Conservation (phyloP, 2,329 filamentous ascomycete genomes). For the Incumbomyces lentus region DNA sequence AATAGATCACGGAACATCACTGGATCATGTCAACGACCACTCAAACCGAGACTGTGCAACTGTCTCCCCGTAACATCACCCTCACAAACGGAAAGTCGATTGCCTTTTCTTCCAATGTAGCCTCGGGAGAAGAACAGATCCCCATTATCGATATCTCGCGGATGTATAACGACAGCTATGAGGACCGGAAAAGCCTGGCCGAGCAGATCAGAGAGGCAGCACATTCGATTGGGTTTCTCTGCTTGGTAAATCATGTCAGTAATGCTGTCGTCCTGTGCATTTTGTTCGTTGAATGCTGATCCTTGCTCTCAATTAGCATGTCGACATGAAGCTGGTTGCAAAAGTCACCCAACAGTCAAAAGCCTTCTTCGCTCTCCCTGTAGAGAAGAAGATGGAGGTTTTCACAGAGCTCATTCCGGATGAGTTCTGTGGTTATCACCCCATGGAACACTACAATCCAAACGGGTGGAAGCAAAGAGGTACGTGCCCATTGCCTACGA, state of each 20-base stretch:
- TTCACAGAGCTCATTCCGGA: conserved; percentile 25
- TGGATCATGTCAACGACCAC: background rate
- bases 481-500: background rate
- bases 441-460: conserved; percentile 10
- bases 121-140: conserved; percentile 22
- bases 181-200: conserved; percentile 31
- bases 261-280: conserved; percentile 1
- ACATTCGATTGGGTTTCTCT: conserved; percentile 29
- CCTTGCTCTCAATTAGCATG: conserved; percentile 30
- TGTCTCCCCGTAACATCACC: conserved; percentile 8
- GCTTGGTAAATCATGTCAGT: conserved; percentile 25
- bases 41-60: background rate
- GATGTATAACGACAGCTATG: conserved; percentile 28
- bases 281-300: conserved; percentile 26
- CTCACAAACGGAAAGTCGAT: conserved; percentile 12
- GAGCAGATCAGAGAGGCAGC: conserved; percentile 32
- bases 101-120: conserved; percentile 10
- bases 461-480: conserved; percentile 11
- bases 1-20: too few species aligned
- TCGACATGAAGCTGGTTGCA: conserved; percentile 24
- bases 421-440: conserved; percentile 12
- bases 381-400: conserved; percentile 39
- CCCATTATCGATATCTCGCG: conserved; percentile 36
- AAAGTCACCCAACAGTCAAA: conserved; percentile 30
- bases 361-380: conserved; percentile 34